Conservation (phyloP, 306 rosid genomes). For the Carpinus viminea region DNA sequence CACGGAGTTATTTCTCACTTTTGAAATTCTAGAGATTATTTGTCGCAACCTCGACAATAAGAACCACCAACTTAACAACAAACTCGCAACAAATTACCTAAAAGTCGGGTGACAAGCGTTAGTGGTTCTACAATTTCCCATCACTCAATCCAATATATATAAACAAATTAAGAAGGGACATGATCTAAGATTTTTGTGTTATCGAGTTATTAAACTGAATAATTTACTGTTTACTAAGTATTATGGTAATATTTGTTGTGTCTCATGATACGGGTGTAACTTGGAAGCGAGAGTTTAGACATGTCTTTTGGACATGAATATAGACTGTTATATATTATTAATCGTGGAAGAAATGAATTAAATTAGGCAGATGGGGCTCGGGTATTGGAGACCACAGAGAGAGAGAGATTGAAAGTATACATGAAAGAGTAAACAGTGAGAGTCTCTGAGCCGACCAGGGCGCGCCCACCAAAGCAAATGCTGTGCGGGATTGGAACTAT, state of each 20-base stretch:
- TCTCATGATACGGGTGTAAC: neutral
- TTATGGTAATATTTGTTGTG: neutral
- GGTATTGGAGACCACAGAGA: neutral
- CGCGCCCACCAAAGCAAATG: conserved; percentile 76
- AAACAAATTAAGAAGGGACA: no score
- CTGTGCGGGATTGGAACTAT: conserved; percentile 48
- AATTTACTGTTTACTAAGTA: neutral
- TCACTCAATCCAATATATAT: no score
- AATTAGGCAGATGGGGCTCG: neutral
- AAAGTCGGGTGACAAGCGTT: no score
- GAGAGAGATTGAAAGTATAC: neutral
- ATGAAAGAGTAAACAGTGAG: neutral
- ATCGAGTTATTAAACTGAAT: neutral
- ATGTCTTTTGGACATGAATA: neutral
- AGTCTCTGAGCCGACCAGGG: conserved; percentile 52
- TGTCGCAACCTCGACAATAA: no score
- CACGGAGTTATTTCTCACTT: no score
- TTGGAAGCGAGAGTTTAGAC: neutral
- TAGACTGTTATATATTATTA: neutral
- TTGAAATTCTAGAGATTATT: no score
- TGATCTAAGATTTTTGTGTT: neutral
- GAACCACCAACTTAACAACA: no score
- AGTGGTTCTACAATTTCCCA: no score
- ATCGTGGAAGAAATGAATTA: neutral
- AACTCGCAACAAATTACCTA: no score